phyloP scores from a whole-genome alignment of 108 stramenopile genomes.

The Chaetoceros tenuissimus region DNA sequence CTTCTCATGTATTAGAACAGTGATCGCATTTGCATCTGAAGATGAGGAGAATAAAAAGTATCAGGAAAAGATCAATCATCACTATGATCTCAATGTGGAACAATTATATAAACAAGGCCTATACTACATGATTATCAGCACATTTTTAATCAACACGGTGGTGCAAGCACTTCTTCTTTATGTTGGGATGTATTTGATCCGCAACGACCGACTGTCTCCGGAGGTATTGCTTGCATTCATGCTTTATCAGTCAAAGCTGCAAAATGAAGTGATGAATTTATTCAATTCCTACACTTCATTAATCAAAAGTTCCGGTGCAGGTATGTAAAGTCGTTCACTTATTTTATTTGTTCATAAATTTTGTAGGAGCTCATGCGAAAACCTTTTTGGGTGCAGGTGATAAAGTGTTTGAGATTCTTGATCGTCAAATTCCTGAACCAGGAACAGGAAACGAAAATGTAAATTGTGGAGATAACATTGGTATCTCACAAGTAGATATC shows the following conservation, averaged over 20 bases:
- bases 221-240: slow-evolving; percentile 91
- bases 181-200: slow-evolving; percentile 59
- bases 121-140: slow-evolving; percentile 84
- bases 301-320: slow-evolving; percentile 79
- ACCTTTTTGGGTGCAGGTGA: slow-evolving; percentile 91
- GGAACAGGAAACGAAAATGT: slow-evolving; percentile 52
- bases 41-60: slow-evolving; percentile 57
- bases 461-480: slow-evolving; percentile 2
- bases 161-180: slow-evolving; percentile 73
- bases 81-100: slow-evolving; percentile 75
- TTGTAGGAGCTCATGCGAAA: too few species aligned
- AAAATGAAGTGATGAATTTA: slow-evolving; percentile 81
- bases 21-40: slow-evolving; percentile 80
- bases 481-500: slow-evolving; percentile 5
- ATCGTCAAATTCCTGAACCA: slow-evolving; percentile 59
- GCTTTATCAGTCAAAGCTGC: slow-evolving; percentile 88
- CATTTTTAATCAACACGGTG: slow-evolving; percentile 84
- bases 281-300: slow-evolving; percentile 86
- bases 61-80: slow-evolving; percentile 45
- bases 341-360: too few species aligned
- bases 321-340: too few species aligned
- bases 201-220: slow-evolving; percentile 37
- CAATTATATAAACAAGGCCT: slow-evolving; percentile 73
- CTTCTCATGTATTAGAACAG: slow-evolving; percentile 69
- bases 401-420: slow-evolving; percentile 81